Conservation (phyloP, 176 grass and related monocot genomes). For the Cocos nucifera region DNA sequence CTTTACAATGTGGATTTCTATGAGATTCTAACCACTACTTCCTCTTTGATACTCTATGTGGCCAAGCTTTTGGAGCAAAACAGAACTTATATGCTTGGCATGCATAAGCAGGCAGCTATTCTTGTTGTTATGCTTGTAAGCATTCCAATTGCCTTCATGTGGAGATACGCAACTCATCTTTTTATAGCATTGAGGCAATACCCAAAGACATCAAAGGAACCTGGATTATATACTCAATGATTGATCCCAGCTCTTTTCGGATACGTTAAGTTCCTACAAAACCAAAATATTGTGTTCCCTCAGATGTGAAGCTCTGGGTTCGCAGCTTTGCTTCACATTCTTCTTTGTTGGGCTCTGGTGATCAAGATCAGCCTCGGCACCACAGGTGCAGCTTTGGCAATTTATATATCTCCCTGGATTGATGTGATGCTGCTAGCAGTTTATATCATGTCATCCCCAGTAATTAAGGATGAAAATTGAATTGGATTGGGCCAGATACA, state of each 20-base stretch:
- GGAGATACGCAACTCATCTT: conserved; percentile 40
- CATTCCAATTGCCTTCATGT: conserved; percentile 36
- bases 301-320: conserved; percentile 47
- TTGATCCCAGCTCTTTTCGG: conserved; percentile 54
- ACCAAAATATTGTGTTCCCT: conserved; percentile 56
- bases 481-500: too few relatives aligned
- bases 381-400: conserved; percentile 54
- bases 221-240: conserved; percentile 57
- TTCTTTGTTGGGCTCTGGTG: conserved; percentile 63
- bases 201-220: conserved; percentile 45
- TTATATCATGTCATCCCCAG: conserved; percentile 45
- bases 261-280: conserved; percentile 59
- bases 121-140: conserved; percentile 43
- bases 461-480: too few relatives aligned
- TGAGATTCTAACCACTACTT: background rate
- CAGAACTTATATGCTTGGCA: conserved; percentile 49
- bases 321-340: conserved; percentile 32
- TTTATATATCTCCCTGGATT: conserved; percentile 42
- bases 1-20: too few relatives aligned
- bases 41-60: conserved; percentile 36
- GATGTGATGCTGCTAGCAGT: conserved; percentile 42
- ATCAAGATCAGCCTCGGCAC: conserved; percentile 53
- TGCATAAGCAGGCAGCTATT: conserved; percentile 66
- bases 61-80: conserved; percentile 72
- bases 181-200: conserved; percentile 56